Base-by-base conservation (phyloP, 23 red algal genomes). In the Gracilariopsis chorda region DNA sequence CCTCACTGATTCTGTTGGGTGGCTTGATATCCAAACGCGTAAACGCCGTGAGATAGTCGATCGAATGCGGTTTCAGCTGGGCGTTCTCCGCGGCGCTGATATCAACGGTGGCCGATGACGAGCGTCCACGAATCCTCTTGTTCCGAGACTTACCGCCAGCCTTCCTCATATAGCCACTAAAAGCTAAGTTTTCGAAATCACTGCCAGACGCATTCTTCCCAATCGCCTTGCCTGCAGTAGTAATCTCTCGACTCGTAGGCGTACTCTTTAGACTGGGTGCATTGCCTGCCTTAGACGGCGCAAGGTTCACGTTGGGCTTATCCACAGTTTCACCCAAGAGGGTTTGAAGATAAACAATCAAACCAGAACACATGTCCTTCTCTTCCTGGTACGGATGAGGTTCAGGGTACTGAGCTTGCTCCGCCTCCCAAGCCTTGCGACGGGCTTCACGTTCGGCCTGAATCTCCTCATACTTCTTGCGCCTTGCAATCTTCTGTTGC, bases 381-480 rank as follows among this genome's bases (percentile, higher is more conserved):
- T 94, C 67, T 33, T 33, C 46, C 73, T 82, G 75, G 65, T 94
- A 94, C 7, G 92, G 92, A 65, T 94, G 57, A n/a, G 92, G 73
- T n/a, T 82, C 75, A 11, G 76, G 82, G 61, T 94, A 94, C 41
- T 94, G 76, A 40, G 83, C 84, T 73, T 88, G 92, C 48, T 94
- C 92, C 33, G 71, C 92, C 71, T 94, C 92, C 81, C 92, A 82
- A 27, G 55, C 92, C 58, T 82, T 82, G 23, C 92, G 92, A 24
- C 77, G 71, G 20, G 83, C 83, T 39, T 94, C 92, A 63, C 92
- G 92, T 52, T 94, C 92, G 6, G 92, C 92, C 36, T 89, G 80
- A 20, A 64, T 62, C 11, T 70, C 84, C 34, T 86, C 92, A 23
- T 41, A 65, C 92, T 65, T 89, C 82, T 88, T 89, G 24, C 74